phyloP scores from a whole-genome alignment of 1,284 basidiomycete genomes.

The Ganoderma multipileum region DNA sequence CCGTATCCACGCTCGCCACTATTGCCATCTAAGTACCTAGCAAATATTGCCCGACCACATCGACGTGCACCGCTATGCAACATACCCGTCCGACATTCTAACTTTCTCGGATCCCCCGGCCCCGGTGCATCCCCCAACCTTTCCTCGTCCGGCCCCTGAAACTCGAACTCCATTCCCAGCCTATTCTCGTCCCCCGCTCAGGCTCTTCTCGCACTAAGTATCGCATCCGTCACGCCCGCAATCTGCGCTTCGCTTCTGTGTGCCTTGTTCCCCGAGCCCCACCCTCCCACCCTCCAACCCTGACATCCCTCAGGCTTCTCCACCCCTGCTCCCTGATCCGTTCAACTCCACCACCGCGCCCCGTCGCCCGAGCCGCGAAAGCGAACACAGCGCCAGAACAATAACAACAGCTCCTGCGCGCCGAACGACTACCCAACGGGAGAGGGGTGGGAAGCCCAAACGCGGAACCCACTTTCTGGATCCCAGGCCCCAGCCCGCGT shows the following conservation, averaged over 20 bases:
- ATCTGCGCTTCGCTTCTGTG: not conserved
- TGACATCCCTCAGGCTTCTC: not conserved
- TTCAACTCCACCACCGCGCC: not conserved
- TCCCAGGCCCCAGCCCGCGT: not conserved
- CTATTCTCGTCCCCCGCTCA: not conserved
- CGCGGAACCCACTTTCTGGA: too few species aligned
- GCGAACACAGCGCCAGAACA: too few species aligned
- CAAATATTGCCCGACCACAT: not conserved
- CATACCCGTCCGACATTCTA: not conserved
- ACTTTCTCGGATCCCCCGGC: not conserved
- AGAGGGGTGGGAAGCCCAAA: too few species aligned
- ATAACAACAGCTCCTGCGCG: too few species aligned
- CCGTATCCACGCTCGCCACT: not conserved
- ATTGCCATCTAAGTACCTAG: too few species aligned
- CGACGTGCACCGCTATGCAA: not conserved
- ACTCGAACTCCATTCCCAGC: not conserved
- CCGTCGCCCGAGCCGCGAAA: not conserved
- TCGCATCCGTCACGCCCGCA: not conserved
- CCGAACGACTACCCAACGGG: too few species aligned
- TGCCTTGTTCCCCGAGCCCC: conserved; percentile 9
- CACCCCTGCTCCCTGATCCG: not conserved
- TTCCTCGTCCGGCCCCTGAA: not conserved
- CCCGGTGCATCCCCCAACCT: not conserved
- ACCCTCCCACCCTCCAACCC: not conserved
- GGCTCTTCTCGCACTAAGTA: not conserved